These are phyloP conservation scores for Brassica napus DNA, from an alignment of 345 rosid species.

Conservation along the genomic window DNA sequence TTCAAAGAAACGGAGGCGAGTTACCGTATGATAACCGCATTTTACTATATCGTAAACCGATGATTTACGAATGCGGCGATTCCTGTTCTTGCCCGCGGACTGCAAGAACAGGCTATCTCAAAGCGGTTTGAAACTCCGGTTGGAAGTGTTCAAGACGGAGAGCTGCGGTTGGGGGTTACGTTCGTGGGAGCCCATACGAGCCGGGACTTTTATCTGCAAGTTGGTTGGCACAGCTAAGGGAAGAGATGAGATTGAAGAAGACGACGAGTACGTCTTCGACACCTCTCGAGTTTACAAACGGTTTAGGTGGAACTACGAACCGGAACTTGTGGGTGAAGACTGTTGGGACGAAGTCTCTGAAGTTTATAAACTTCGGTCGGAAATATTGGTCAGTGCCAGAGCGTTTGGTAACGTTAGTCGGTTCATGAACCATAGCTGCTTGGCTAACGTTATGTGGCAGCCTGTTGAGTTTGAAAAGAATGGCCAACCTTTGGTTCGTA, in stretches of 20 bases:
- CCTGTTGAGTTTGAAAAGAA: not conserved
- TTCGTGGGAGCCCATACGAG: constrained; percentile 45
- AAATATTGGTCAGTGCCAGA: not conserved
- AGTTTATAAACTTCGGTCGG: constrained; percentile 43
- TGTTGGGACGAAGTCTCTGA: constrained; percentile 25
- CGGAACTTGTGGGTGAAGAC: constrained; percentile 19
- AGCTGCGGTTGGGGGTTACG: constrained; percentile 52
- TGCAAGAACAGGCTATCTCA: constrained; percentile 47
- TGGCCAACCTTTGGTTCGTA: constrained; percentile 17
- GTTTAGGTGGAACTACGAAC: constrained; percentile 27
- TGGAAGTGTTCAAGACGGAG: constrained; percentile 51
- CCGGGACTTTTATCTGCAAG: constrained; percentile 52
- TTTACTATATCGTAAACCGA: constrained; percentile 31
- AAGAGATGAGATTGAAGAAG: constrained; percentile 15
- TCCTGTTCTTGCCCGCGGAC: constrained; percentile 39
- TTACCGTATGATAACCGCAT: constrained; percentile 27
- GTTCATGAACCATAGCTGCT: no score
- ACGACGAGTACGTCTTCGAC: constrained; percentile 55
- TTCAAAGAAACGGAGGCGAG: constrained; percentile 35
- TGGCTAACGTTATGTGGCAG: no score
- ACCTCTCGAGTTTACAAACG: constrained; percentile 36
- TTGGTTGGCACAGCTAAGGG: constrained; percentile 38
- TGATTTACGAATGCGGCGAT: constrained; percentile 49
- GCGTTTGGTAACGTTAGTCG: no score
- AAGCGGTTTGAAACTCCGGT: constrained; percentile 38